Evolutionary conservation across 441 rosid genomes (phyloP), one percentile per base, ranked within the genome.

Genomic region (Erysimum cheiri): DNA sequence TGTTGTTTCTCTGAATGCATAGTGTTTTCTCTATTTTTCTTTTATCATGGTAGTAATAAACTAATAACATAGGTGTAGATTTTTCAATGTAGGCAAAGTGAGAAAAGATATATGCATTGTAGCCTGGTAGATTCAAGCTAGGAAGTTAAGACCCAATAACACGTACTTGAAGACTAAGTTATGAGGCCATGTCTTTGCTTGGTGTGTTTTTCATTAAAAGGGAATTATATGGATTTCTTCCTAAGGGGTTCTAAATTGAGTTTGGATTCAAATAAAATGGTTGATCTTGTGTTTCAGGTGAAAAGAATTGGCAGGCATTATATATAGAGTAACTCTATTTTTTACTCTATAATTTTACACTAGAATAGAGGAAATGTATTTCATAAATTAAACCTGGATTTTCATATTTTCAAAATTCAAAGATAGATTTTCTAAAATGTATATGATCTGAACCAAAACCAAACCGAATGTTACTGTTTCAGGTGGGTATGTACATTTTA

Each of bases 231-330:
- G 31, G 9, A 28, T 26, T 12, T 40, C 13, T 19, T 39, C 9
- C 6, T 36, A n/a, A 14, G 40, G 37, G n/a, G 35, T 12, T 17
- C 0, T 12, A 49, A 13, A n/a, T 41, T 44, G 39, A 53, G 26
- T 48, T 47, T 48, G 39, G 28, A 47, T 35, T 58, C 46, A 57
- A 33, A 46, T 13, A 19, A 6, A 31, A 9, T 29, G 9, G 52
- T 13, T 61, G 55, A 43, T 62, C 14, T 61, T 70, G 46, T 69
- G 36, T 61, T 33, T 53, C 56, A 62, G 75, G 56, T 71, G 56
- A 54, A 61, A 53, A 44, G 50, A 64, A 54, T 28, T 2, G 40
- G 64, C 70, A 64, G 17, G 33, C 64, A 36, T 64, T 40, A 64
- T n/a, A n/a, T n/a, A n/a, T n/a, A n/a, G n/a, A n/a, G n/a, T n/a